A percentile compares a stretch with the other conserved stretches of the same genome.
phyloP scores from a whole-genome alignment of 352 stramenopile species.

The Phytophthora pluvialis region DNA sequence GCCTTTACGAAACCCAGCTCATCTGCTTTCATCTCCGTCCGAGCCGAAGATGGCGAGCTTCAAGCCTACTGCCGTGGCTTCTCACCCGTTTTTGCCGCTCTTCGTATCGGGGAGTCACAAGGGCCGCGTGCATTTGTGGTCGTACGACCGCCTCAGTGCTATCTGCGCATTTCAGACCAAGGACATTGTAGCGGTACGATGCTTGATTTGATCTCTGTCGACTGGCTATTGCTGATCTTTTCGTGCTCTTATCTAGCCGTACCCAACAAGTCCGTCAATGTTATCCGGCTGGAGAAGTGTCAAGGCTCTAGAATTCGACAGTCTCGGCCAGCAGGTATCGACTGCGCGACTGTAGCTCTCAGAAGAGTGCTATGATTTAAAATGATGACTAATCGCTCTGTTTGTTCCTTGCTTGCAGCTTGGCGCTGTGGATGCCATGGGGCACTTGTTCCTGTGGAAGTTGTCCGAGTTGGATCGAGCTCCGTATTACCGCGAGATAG shows the following conservation, averaged over 20 bases:
- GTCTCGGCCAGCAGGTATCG: slow-evolving; percentile 73
- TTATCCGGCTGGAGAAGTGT: slow-evolving; percentile 61
- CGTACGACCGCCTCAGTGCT: slow-evolving; percentile 79
- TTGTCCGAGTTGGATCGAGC: slow-evolving; percentile 74
- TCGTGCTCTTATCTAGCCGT: slow-evolving; percentile 42
- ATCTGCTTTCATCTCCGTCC: slow-evolving; percentile 41
- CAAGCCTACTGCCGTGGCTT: slow-evolving; percentile 76
- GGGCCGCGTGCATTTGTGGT: slow-evolving; percentile 84
- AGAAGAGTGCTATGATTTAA: neutral
- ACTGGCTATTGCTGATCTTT: slow-evolving; percentile 1
- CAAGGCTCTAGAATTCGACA: slow-evolving; percentile 84
- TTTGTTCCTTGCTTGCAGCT: slow-evolving; percentile 48
- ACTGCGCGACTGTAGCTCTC: neutral
- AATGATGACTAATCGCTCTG: slow-evolving; percentile 1
- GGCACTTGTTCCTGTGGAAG: slow-evolving; percentile 83
- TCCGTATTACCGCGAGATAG: slow-evolving; percentile 71
- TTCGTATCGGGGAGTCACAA: slow-evolving; percentile 87
- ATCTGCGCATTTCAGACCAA: slow-evolving; percentile 73
- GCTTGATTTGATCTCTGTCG: neutral
- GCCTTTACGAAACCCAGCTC: slow-evolving; percentile 35
- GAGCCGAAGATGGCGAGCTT: slow-evolving; percentile 66
- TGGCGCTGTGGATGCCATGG: slow-evolving; percentile 74
- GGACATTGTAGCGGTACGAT: slow-evolving; percentile 63
- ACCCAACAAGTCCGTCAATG: slow-evolving; percentile 63
- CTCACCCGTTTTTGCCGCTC: slow-evolving; percentile 78